Base-by-base conservation (phyloP, 139 green algal genomes). In the Tetradesmus lagerheimii region DNA sequence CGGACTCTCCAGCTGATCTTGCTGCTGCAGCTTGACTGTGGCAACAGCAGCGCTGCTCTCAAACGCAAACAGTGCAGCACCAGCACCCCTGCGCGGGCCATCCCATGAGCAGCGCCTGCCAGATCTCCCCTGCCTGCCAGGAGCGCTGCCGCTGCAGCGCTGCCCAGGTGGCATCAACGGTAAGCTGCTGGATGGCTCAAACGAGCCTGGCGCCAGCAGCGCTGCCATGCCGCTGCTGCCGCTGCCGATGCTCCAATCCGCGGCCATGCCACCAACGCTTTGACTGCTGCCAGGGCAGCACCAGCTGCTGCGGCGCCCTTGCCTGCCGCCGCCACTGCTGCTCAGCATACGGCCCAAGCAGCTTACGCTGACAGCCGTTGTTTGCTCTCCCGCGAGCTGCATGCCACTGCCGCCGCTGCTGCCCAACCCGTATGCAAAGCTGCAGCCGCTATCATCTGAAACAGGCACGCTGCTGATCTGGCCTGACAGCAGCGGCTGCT, bases 291-390 rank as follows among this genome's bases (percentile, higher is more conserved):
- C 31, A 29, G 31, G 41, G 71, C 53, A 78, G 35, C 57, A 62
- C 53, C 53, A 78, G 82, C 82, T 87, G 82, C 82, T 78, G 53
- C 81, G 45, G 11, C 81, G 81, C 12, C 29, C 16, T 34, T 29
- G 14, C n/a, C 39, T 11, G 79, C 79, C 29, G 31, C 43, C 47
- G 43, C 80, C 39, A 39, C 38, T 37, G 23, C 39, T 79, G 29
- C 5, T 80, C 38, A 45, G 38, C 77, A 83, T 23, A 2, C 81
- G 81, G 15, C 81, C 81, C 4, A 86, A 31, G 81, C 81, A 86
- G 34, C 81, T 34, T 25, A 67, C 41, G 4, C 35, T 37, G 79
- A 66, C 27, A 18, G 39, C 25, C 39, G 41, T 4, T 5, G 9
- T 18, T 31, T 34, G 35, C 11, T 50, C 25, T 18, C 37, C 78